Evolutionary conservation across 176 grass and related monocot species (phyloP).

Genomic region (Ampelocalamus luodianensis): DNA sequence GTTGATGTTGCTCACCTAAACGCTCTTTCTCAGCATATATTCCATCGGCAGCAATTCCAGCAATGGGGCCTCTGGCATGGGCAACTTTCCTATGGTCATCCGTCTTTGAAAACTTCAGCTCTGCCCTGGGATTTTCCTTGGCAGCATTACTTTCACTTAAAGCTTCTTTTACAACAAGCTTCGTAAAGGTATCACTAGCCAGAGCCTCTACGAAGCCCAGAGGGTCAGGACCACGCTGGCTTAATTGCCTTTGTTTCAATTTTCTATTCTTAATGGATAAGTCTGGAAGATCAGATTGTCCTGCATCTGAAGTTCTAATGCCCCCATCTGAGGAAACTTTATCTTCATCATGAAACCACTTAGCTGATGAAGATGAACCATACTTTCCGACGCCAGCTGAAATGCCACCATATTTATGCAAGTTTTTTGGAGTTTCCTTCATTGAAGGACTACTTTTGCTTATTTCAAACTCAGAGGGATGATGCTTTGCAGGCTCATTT

Average conservation of each 20-base stretch:
- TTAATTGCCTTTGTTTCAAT: slow-evolving; percentile 45
- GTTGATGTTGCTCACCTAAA: slow-evolving; percentile 36
- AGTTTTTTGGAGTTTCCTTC: slow-evolving; percentile 44
- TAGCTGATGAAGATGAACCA: slow-evolving; percentile 51
- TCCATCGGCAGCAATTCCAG: slow-evolving; percentile 33
- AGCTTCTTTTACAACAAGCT: slow-evolving; percentile 43
- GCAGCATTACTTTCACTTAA: slow-evolving; percentile 46
- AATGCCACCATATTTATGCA: slow-evolving; percentile 30
- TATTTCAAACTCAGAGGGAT: slow-evolving; percentile 43
- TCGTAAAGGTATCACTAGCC: slow-evolving; percentile 17
- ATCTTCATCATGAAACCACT: slow-evolving; percentile 37
- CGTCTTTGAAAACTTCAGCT: slow-evolving; percentile 47
- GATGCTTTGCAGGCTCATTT: slow-evolving; percentile 32
- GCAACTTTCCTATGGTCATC: slow-evolving; percentile 32
- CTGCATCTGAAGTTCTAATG: slow-evolving; percentile 38
- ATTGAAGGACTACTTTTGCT: slow-evolving; percentile 41
- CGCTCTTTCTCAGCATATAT: slow-evolving; percentile 47
- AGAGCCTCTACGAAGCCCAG: too few species aligned
- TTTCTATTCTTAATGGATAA: slow-evolving; percentile 56
- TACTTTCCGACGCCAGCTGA: slow-evolving; percentile 38
- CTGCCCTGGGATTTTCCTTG: slow-evolving; percentile 48
- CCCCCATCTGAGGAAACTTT: slow-evolving; percentile 45
- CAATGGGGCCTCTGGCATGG: slow-evolving; percentile 22
- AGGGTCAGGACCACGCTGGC: slow-evolving; percentile 35
- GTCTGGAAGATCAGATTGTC: slow-evolving; percentile 40